Base-by-base conservation (phyloP, 169 alveolate species). In the Cryptosporidium sp. region DNA sequence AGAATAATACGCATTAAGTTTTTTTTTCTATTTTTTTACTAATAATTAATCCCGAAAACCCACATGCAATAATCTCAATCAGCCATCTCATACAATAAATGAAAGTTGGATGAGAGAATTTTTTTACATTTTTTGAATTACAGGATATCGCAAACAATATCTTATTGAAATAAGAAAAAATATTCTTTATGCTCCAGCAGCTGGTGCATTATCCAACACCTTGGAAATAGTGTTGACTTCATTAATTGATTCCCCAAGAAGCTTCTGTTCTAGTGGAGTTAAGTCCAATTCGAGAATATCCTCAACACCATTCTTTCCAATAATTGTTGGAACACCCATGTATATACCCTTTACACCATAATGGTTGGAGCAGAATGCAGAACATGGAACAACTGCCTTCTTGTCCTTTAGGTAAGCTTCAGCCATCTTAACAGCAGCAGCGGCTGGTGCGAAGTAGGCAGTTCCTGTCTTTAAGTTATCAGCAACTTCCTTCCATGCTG, bases 311-410 rank as follows among this genome's bases (percentile, higher is more conserved):
- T 91, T 87, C 61, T 70, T 85, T 39, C 95, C 95, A 60, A 94
- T 91, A n/a, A 94, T 65, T 51, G 94, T 85, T 51, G 95, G 96
- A 67, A 94, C 95, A n/a, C 96, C 96, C 69, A 92, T 93, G 65
- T 93, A 92, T 42, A 92, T 75, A 70, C 91, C 94, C 58, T 92
- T 85, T 21, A 93, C 93, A 42, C 95, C 96, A 67, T 94, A 94
- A 70, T 93, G 93, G 18, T 93, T 94, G 53, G 85, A 92, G 58
- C 92, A 85, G 92, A 91, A 92, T 42, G 95, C 95, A 37, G 95
- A 93, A 61, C 95, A 94, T 48, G 96, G 95, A 31, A 94, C 75
- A 21, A 93, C 75, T 44, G 93, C 80, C 60, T 91, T 93, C 85
- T 93, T 62, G 69, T 94, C 95, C 45, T 91, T 91, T 58, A 94